Conservation (phyloP, 805 yeast species). For the Pichia thaimueangensis region DNA sequence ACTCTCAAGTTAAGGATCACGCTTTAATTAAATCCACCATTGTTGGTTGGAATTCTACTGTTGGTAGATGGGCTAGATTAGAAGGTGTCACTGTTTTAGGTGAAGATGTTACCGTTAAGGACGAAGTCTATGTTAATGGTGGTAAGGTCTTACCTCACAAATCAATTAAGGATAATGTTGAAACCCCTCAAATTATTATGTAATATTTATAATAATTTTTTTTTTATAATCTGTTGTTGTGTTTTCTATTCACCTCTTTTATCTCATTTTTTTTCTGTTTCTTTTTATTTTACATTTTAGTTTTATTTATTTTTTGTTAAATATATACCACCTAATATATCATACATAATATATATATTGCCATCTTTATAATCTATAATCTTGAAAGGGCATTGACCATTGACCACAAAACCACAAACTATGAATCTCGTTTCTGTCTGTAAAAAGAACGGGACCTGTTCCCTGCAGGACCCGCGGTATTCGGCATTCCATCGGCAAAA, state of each 20-base stretch:
- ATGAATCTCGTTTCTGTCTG: too few species aligned
- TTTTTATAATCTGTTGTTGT: background rate
- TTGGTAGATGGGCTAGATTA: conserved; percentile 98
- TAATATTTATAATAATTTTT: too few species aligned
- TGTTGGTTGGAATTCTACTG: conserved; percentile 98
- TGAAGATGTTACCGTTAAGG: conserved; percentile 97
- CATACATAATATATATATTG: too few species aligned
- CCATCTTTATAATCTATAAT: too few species aligned
- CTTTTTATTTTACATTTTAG: background rate
- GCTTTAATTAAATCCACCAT: conserved; percentile 97
- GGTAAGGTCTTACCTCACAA: conserved; percentile 99
- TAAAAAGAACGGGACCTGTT: too few species aligned
- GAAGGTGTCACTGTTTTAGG: conserved; percentile 97
- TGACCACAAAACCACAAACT: too few species aligned
- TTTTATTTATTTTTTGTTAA: too few species aligned
- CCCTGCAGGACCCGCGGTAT: too few species aligned
- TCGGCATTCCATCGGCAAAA: too few species aligned
- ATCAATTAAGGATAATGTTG: conserved; percentile 92
- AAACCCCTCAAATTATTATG: conserved; percentile 98
- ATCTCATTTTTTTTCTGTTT: background rate
- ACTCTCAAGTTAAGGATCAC: conserved; percentile 91
- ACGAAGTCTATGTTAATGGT: conserved; percentile 98
- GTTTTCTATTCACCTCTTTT: background rate
- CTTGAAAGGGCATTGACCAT: too few species aligned
- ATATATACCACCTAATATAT: too few species aligned